Base-by-base conservation (phyloP, 495 filamentous ascomycete genomes). In the Delitschia confertaspora region DNA sequence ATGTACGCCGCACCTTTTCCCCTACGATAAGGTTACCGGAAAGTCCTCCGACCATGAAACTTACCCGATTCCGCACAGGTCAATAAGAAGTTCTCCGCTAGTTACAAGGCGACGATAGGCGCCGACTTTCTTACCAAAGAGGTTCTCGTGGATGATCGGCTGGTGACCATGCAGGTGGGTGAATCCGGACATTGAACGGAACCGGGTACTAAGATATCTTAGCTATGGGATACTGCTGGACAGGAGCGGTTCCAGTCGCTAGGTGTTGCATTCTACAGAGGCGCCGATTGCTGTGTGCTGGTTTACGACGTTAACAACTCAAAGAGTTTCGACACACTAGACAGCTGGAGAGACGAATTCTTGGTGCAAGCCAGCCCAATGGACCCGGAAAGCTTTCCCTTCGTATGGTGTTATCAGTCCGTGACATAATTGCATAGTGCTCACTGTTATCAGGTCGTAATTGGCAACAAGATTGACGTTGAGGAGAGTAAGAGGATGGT, bases 81-180 rank as follows among this genome's bases (percentile, higher is more conserved):
- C 80, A 96, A 99, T 72, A 99, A 96, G 70, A 96, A 96, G 61
- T 99, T 99, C 75, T 94, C 87, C 63, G 88, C 86, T 48, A 95
- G 88, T 69, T 99, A 99, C 75, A 99, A 99, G 67, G 91, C 91
- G 20, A 99, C 91, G 14, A 98, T 98, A 62, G 93, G 93, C 49
- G 91, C 91, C 46, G 91, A 99, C 63, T 99, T 99, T 70, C 73
- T 99, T 45, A 99, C 91, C 14, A 95, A 95, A 57, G 93, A 99
- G 67, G 91, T 99, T 3, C 67, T 95, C 42, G 88, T 99, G 23
- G 93, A 96, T 69, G 91, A 99, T 64, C 80, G 89, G 50, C 74
- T 93, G 49, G 91, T 96, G 41, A 96, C 91, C 23, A 95, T 99
- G 88, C 93, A 96, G 85, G 88, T 86, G 74, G 49, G 75, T 56